Evolutionary conservation across 495 filamentous ascomycete species (phyloP), one percentile per base, ranked within the genome.

Genomic region (Niebla homalea): DNA sequence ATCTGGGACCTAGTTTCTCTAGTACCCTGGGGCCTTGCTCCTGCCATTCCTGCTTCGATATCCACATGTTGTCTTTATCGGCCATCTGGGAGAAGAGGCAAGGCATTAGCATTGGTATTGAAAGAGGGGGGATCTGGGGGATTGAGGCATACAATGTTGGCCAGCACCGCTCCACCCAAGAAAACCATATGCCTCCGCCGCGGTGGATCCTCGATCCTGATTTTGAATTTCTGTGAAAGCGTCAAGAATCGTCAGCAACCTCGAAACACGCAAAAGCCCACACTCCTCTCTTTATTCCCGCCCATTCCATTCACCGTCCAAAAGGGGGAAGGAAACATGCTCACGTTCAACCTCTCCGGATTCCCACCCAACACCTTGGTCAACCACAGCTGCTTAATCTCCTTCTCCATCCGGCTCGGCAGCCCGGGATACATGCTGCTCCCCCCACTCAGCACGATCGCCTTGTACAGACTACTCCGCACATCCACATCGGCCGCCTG

Each of bases 1-100:
- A 75, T 68, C 89, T 81, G 36, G 86, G 84, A 2, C 92, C 92
- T 49, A 98, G 76, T 71, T 96, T 98, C 66, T 87, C 86, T 61
- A 98, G 69, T 45, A 81, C 81, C 41, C 84, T 75, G n/a, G 83
- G 62, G 16, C 92, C 92, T 66, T 94, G 83, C 71, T 98, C 92
- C 60, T 88, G 73, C 93, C 93, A 98, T 68, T 98, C 93, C 61
- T 84, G 74, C 72, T 94, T 94, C 44, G 83, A 81, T 47, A 98
- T 90, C 92, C 92, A 98, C 92, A 98, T 98, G 64, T 84, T 83
- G 60, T 95, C 86, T 68, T 94, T 94, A 65, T 97, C 89, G 44
- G 92, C 88, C 82, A 98, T 97, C 78, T 81, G 51, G 35, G 47
- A 36, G 11, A 35, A 36, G 11, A 35, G 12, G 39, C n/a, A 48